These are phyloP conservation scores for Suhomyces anneliseae DNA, from an alignment of 1,139 yeast genomes.

Conservation along the genomic window DNA sequence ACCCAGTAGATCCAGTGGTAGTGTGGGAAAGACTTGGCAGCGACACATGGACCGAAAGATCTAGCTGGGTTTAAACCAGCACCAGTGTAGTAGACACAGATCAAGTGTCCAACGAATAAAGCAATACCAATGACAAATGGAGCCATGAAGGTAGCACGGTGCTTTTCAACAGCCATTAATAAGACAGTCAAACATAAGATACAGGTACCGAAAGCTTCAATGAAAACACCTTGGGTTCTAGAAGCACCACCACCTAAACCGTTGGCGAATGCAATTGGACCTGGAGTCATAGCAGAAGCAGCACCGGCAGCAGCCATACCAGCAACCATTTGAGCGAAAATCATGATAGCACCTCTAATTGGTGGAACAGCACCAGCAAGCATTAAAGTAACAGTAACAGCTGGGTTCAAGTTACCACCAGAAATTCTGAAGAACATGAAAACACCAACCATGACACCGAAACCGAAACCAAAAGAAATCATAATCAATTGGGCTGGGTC, in stretches of 20 bases:
- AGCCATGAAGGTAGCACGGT: slow-evolving; percentile 73
- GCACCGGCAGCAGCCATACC: slow-evolving; percentile 96
- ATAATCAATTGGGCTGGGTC: slow-evolving; percentile 70
- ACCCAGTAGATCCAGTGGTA: slow-evolving; percentile 95
- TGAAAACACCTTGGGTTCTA: slow-evolving; percentile 71
- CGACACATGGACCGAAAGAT: slow-evolving; percentile 81
- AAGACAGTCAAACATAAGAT: slow-evolving; percentile 74
- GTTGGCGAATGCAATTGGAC: slow-evolving; percentile 70
- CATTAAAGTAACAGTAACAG: slow-evolving; percentile 73
- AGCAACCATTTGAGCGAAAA: slow-evolving; percentile 70
- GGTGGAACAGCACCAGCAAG: slow-evolving; percentile 75
- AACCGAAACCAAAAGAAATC: slow-evolving; percentile 88
- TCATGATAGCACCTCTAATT: slow-evolving; percentile 64
- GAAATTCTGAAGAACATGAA: slow-evolving; percentile 76
- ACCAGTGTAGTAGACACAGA: slow-evolving; percentile 83
- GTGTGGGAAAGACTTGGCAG: slow-evolving; percentile 67
- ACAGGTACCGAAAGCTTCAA: slow-evolving; percentile 81
- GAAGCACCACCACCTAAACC: slow-evolving; percentile 73
- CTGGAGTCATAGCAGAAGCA: slow-evolving; percentile 86
- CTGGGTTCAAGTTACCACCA: slow-evolving; percentile 91
- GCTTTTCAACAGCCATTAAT: slow-evolving; percentile 84
- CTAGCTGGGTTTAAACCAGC: slow-evolving; percentile 94
- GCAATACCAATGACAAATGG: slow-evolving; percentile 85
- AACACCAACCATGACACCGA: slow-evolving; percentile 76
- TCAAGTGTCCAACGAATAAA: slow-evolving; percentile 78